phyloP scores from a whole-genome alignment of 2,329 filamentous ascomycete species.

The Periconia sp. region DNA sequence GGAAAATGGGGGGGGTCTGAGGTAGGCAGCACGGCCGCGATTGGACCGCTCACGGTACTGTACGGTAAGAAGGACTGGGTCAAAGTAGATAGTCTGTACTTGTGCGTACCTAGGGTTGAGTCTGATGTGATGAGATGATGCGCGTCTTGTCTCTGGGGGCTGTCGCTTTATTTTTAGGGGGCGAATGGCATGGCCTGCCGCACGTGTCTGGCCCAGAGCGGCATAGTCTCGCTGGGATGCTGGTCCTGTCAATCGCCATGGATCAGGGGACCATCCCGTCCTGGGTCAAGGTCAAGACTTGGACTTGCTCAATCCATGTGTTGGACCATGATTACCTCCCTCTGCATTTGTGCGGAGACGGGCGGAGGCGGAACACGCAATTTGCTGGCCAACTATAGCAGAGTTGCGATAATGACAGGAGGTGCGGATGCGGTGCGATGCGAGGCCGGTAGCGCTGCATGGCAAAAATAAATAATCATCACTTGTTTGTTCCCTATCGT shows the following conservation, averaged over 20 bases:
- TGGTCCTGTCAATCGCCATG: no score
- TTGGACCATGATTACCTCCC: no score
- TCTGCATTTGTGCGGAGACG: not conserved
- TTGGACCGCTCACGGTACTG: not conserved
- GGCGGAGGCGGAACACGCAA: not conserved
- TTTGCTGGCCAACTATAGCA: not conserved
- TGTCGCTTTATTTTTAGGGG: slow-evolving; percentile 30
- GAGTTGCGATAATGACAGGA: no score
- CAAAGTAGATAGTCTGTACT: no score
- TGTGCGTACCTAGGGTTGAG: not conserved
- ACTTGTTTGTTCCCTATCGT: no score
- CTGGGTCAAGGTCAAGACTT: no score
- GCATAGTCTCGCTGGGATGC: slow-evolving; percentile 10
- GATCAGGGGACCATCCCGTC: not conserved
- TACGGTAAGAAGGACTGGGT: no score
- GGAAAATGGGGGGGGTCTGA: not conserved
- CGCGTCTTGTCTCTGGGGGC: slow-evolving; percentile 6
- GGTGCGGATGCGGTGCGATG: no score
- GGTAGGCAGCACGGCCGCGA: no score
- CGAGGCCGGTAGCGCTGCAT: no score
- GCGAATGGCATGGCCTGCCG: slow-evolving; percentile 31
- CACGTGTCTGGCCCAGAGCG: slow-evolving; percentile 33
- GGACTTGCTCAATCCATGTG: no score
- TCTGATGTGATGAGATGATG: not conserved
- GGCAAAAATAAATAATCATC: no score